Evolutionary conservation across 2,329 filamentous ascomycete genomes (phyloP), one percentile per base, ranked within the genome.

Genomic region (Aspergillus sp.): DNA sequence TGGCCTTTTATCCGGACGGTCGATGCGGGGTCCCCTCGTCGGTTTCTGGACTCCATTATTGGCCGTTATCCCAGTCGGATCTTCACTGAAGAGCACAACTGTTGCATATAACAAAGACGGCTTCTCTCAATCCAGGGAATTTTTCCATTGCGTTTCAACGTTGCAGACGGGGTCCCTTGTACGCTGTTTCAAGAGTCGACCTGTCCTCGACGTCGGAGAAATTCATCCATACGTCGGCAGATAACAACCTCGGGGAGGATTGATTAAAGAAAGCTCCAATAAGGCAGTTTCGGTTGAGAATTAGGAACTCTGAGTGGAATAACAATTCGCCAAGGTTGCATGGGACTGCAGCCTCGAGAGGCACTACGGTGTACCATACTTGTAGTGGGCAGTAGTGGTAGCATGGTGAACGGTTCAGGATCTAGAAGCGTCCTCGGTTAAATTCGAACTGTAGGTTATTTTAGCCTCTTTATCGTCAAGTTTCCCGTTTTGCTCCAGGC

Each of bases 1-100:
- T 27, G 30, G 40, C 51, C 40, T 58, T 53, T 62, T 60, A 60
- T 60, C 58, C 58, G 58, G 54, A 34, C 58, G 22, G 13, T 44
- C 37, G 20, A 50, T 51, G 57, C 52, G 57, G 48, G 57, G 54
- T 53, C 27, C 20, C 37, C 44, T 47, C 37, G 30, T 33, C 33
- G 30, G 34, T 37, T n/a, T n/a, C 27, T 42, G 42, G n/a, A 41
- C 15, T 17, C 54, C 54, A 20, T 46, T 30, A 53, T 46, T 46
- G 41, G 51, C 51, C 34, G 6, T 41, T 19, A 54, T 48, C 17
- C 45, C 30, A 15, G 53, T 44, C 37, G 15, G 45, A 55, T 49
- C 53, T 49, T 55, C 39, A 42, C 42, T 20, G 22, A 30, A 17
- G 6, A 33, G 19, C 13, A 40, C 22, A 22, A 7, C 4, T 24